Base-by-base conservation (phyloP, 2,329 filamentous ascomycete genomes). In the Xylariaceae sp. region DNA sequence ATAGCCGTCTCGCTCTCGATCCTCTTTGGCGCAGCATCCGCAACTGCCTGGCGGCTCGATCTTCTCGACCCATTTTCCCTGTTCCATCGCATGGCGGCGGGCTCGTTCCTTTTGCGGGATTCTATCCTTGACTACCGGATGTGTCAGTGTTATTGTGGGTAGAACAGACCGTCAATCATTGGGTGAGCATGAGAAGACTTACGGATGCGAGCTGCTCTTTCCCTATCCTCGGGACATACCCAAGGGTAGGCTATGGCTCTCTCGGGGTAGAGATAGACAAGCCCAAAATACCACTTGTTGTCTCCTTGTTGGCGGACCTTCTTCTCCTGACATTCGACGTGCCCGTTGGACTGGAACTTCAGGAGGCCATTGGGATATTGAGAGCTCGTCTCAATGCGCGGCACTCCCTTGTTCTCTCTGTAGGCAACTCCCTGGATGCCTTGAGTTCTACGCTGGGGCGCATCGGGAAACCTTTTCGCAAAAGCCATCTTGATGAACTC, bases 201-300 rank as follows among this genome's bases (percentile, higher is more conserved):
- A 72, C 70, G 63, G 52, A 68, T 63, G 41, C 65, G 57, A 40
- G 58, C 57, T 7, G 67, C 64, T 29, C 62, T 58, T 34, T 51
- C 44, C 50, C 68, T 68, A 37, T 66, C 48, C 35, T 67, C 62
- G 2, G 55, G 39, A 7, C 65, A 58, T 12, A 74, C 66, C 71
- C 71, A 74, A 4, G 54, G 38, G 50, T 74, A 74, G 28, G 62
- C 56, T 29, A 73, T 57, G 6, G 70, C 70, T 18, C 68, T 63
- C 42, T 74, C 71, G 2, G 72, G 72, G 42, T 68, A 74, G n/a
- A 72, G 61, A 40, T 58, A 54, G 6, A 59, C 35, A 12, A 66
- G 57, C n/a, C 51, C 49, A 42, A 51, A 60, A 30, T 47, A 41
- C 6, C 46, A 38, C 26, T 51, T 60, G 31, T 54, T 45, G 12